These are phyloP conservation scores for Eutypa lata DNA, from an alignment of 2,329 filamentous ascomycete genomes.

Conservation along the genomic window DNA sequence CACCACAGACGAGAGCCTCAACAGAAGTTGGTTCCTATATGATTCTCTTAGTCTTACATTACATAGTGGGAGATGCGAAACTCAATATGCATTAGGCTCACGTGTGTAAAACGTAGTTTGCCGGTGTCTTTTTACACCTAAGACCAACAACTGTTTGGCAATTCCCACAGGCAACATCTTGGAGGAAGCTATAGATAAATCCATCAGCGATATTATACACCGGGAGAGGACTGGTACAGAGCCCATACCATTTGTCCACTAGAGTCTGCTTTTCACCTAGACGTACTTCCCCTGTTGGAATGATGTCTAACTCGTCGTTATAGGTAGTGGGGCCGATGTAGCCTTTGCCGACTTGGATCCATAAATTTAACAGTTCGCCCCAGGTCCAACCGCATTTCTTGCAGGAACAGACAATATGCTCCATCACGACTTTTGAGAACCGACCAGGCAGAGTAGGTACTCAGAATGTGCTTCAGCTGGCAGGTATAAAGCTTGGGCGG, in stretches of 20 bases:
- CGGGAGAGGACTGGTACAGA: not conserved
- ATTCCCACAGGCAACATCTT: slow-evolving; percentile 31
- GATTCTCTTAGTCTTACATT: slow-evolving; percentile 1
- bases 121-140: slow-evolving; percentile 29
- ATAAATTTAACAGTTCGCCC: slow-evolving; percentile 31
- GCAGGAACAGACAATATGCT: slow-evolving; percentile 29
- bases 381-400: slow-evolving; percentile 31
- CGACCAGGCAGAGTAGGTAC: not conserved
- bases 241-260: slow-evolving; percentile 32
- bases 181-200: slow-evolving; percentile 29
- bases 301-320: slow-evolving; percentile 18
- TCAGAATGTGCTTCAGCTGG: too few relatives aligned
- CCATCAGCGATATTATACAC: not conserved
- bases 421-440: slow-evolving; percentile 24
- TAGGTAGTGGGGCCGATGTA: slow-evolving; percentile 36
- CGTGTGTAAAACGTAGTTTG: slow-evolving; percentile 36
- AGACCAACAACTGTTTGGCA: slow-evolving; percentile 33
- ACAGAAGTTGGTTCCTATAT: slow-evolving; percentile 33
- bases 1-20: not conserved
- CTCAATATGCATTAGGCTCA: slow-evolving; percentile 16
- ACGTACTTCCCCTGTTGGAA: slow-evolving; percentile 21
- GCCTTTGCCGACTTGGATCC: slow-evolving; percentile 37
- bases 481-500: too few relatives aligned
- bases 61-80: not conserved
- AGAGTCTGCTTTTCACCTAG: slow-evolving; percentile 32